phyloP scores from a whole-genome alignment of 805 yeast species.

The Candida chilensis region DNA sequence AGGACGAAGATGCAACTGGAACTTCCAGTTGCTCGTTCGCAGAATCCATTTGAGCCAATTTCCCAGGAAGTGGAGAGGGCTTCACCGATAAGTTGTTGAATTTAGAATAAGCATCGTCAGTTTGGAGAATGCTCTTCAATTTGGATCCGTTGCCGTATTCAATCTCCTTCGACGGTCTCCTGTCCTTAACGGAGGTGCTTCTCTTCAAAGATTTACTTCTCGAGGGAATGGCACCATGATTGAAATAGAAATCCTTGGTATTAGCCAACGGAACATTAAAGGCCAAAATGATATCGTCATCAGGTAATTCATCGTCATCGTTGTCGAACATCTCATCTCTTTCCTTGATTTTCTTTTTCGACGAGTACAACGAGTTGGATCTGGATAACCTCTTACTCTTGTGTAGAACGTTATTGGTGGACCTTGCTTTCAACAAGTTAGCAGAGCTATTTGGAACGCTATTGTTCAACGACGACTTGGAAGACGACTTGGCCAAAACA shows the following conservation, averaged over 20 bases:
- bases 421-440: no score
- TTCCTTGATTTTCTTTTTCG: slow-evolving; percentile 22
- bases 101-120: no score
- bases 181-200: no score
- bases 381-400: background rate
- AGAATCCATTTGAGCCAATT: slow-evolving; percentile 8
- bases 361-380: background rate
- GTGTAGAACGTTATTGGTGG: background rate
- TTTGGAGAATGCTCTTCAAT: no score
- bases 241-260: slow-evolving; percentile 20
- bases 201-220: no score
- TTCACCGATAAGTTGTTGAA: no score
- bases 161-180: no score
- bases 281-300: slow-evolving; percentile 26
- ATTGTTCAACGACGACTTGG: background rate
- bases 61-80: slow-evolving; percentile 22
- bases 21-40: background rate
- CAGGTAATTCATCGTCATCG: slow-evolving; percentile 26
- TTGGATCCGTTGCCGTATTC: no score
- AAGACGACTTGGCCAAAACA: no score
- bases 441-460: no score
- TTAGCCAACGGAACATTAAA: slow-evolving; percentile 33
- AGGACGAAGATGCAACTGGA: background rate
- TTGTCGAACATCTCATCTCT: slow-evolving; percentile 25
- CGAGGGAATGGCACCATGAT: no score